Evolutionary conservation across 2,329 filamentous ascomycete species (phyloP).

Genomic region (Aspergillus eucalypticola): DNA sequence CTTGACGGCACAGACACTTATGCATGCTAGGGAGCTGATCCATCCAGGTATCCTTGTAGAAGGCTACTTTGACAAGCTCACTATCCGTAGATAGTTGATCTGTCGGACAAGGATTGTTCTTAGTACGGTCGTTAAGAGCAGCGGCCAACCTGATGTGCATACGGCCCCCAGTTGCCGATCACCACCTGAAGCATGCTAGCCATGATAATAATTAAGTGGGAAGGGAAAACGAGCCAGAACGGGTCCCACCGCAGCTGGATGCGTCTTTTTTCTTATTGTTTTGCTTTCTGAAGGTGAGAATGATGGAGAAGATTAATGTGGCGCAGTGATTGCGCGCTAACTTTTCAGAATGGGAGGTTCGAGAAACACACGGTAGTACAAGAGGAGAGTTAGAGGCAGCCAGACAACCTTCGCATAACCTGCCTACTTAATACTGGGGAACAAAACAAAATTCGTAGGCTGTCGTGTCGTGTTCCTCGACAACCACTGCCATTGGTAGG

Average conservation of each 20-base stretch:
- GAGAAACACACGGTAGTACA: neutral
- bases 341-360: neutral
- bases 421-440: neutral
- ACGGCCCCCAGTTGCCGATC: conserved; percentile 22
- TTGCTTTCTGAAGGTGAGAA: neutral
- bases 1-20: neutral
- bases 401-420: neutral
- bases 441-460: neutral
- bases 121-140: conserved; percentile 10
- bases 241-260: neutral
- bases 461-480: neutral
- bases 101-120: conserved; percentile 9
- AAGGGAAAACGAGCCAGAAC: neutral
- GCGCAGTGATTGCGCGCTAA: neutral
- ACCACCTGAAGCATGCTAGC: conserved; percentile 21
- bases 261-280: neutral
- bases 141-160: conserved; percentile 20
- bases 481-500: neutral
- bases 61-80: neutral
- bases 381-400: neutral
- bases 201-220: neutral
- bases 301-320: neutral
- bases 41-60: neutral
- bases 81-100: neutral
- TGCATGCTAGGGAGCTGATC: neutral